These are phyloP conservation scores for Scorias spongiosa DNA, from an alignment of 2,329 filamentous ascomycete genomes.

Conservation along the genomic window DNA sequence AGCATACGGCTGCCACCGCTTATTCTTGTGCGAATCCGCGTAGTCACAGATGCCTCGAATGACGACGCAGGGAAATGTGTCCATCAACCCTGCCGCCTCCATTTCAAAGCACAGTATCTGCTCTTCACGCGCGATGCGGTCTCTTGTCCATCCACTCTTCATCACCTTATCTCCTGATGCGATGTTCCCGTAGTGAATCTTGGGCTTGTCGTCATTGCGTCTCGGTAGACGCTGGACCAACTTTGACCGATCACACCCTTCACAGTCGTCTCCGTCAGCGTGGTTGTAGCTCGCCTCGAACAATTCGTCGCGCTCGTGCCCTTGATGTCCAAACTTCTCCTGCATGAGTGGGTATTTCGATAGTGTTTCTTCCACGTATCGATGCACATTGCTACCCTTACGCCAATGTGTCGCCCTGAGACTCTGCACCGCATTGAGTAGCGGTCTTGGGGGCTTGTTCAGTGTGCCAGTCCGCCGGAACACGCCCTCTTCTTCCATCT, in stretches of 20 bases:
- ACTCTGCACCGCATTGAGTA: not conserved
- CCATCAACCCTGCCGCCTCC: conserved; percentile 6
- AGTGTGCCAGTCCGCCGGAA: not conserved
- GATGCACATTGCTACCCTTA: no score
- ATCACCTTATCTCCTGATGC: conserved; percentile 6
- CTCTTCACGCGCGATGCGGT: not conserved
- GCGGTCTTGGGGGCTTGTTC: not conserved
- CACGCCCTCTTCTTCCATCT: not conserved
- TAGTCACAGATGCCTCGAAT: conserved; percentile 11
- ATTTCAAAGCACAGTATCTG: conserved; percentile 6
- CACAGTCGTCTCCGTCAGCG: not conserved
- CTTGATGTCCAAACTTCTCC: not conserved
- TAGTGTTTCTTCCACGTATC: no score
- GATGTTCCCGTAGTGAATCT: conserved; percentile 7
- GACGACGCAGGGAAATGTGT: conserved; percentile 8
- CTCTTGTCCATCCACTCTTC: conserved; percentile 2
- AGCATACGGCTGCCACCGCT: conserved; percentile 18
- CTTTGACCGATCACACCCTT: not conserved
- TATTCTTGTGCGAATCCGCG: conserved; percentile 15
- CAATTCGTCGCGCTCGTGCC: not conserved
- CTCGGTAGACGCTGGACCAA: no score
- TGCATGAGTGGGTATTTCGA: not conserved
- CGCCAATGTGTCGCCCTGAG: not conserved
- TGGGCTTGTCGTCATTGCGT: not conserved
- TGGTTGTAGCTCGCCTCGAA: not conserved